Evolutionary conservation across 78 protist species (phyloP), one percentile per base, ranked within the genome.

Genomic region (Creolimax fragrantissima): DNA sequence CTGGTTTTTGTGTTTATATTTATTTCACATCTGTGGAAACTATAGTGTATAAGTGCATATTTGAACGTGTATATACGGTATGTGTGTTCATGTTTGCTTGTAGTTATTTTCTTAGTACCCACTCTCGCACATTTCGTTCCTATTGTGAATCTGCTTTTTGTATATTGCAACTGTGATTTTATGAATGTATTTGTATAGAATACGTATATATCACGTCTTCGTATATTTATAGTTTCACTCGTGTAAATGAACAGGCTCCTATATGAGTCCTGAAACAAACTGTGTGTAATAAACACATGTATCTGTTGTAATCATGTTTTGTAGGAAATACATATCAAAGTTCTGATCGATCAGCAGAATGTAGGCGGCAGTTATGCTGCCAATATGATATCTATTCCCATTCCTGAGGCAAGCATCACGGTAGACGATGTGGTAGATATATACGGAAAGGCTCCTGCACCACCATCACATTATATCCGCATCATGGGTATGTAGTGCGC

Each of bases 321-420:
- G 2, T 58, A 89, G 91, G 91, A 89, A 36, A 44, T 44, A 41
- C 91, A 89, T n/a, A 45, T 89, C 83, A 44, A 89, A 36, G 81
- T 45, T 3, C 42, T 89, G 41, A 89, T 89, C 2, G 3, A 42
- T 35, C 24, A 7, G 39, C n/a, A 42, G 83, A 4, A 42, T 11
- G 42, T 89, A 44, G 35, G 45, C 66, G 5, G 45, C 3, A 45
- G 81, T 58, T 58, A 58, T 58, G 11, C 90, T 17, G 35, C 58
- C 41, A 37, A 7, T 42, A 88, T 7, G 7, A 11, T 88, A 66
- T 88, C 6, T n/a, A 88, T 88, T n/a, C 90, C 90, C 3, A 88
- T 35, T 17, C 90, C 90, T 5, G 90, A 88, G 44, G n/a, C 90
- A 36, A 36, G 44, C 17, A 39, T 35, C 42, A n/a, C 35, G 7